phyloP scores from a whole-genome alignment of 164 flowering plant species.

The Macadamia tetraphylla region DNA sequence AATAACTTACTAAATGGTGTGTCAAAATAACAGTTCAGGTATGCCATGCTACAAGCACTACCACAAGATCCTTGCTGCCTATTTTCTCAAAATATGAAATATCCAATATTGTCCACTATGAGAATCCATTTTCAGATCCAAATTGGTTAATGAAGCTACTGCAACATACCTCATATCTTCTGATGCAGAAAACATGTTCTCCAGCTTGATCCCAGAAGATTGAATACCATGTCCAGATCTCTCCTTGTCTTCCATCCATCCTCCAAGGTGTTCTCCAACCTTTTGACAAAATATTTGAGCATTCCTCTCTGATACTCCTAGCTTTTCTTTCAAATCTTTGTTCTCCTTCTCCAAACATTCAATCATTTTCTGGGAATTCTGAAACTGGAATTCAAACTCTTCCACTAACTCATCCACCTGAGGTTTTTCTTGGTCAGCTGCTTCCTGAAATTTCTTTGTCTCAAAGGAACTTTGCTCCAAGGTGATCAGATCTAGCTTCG shows the following conservation, averaged over 20 bases:
- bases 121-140: not conserved
- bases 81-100: not conserved
- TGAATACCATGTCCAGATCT: conserved; percentile 6
- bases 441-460: conserved; percentile 43
- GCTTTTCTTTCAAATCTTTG: conserved; percentile 39
- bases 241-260: conserved; percentile 20
- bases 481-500: conserved; percentile 59
- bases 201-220: conserved; percentile 16
- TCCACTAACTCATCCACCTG: conserved; percentile 32
- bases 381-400: conserved; percentile 30
- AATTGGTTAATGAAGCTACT: conserved; percentile 5
- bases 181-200: conserved; percentile 13
- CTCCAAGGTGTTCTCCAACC: conserved; percentile 28
- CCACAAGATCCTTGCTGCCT: not conserved
- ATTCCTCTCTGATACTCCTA: conserved; percentile 31
- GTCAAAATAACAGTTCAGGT: not conserved
- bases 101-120: not conserved
- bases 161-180: conserved; percentile 42
- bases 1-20: not conserved
- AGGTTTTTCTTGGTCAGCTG: conserved; percentile 40
- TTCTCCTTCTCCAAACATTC: conserved; percentile 47
- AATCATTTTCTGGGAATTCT: conserved; percentile 35
- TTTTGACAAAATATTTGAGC: conserved; percentile 22
- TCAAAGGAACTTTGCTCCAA: conserved; percentile 51
- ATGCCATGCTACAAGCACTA: not conserved